Evolutionary conservation across 345 rosid genomes (phyloP).

Genomic region (Sisymbrium altissimum): DNA sequence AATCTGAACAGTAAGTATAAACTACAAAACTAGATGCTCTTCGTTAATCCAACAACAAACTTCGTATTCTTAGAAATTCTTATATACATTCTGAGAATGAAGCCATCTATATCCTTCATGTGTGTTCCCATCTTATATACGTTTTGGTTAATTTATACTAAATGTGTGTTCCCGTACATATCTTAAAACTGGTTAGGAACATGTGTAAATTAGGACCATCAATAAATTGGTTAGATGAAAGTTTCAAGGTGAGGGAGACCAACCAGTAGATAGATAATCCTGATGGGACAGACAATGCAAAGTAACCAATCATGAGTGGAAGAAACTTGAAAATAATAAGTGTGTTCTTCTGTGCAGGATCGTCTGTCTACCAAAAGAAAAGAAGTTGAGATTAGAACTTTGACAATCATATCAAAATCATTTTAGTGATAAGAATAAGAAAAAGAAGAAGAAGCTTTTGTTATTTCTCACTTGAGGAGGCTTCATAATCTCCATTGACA

Average conservation of each 20-base stretch:
- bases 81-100: neutral
- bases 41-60: neutral
- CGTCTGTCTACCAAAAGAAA: conserved; percentile 71
- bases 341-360: conserved; percentile 94
- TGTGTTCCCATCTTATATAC: neutral
- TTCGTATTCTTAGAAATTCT: neutral
- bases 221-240: neutral
- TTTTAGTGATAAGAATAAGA: neutral
- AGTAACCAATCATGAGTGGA: conserved; percentile 98
- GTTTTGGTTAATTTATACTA: too few relatives aligned
- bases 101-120: neutral
- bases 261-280: conserved; percentile 96
- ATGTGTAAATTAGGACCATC: too few relatives aligned
- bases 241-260: conserved; percentile 38
- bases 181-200: too few relatives aligned
- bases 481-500: conserved; percentile 98
- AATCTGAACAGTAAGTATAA: neutral
- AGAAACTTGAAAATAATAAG: conserved; percentile 94
- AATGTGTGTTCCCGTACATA: too few relatives aligned
- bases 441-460: neutral
- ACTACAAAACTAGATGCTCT: neutral
- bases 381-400: neutral
- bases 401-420: neutral
- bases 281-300: conserved; percentile 96
- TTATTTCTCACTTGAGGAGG: conserved; percentile 81